A percentile compares a stretch with the other conserved stretches of the same genome.
phyloP scores from a whole-genome alignment of 2,329 filamentous ascomycete genomes.

The Cercospora brassicicola region DNA sequence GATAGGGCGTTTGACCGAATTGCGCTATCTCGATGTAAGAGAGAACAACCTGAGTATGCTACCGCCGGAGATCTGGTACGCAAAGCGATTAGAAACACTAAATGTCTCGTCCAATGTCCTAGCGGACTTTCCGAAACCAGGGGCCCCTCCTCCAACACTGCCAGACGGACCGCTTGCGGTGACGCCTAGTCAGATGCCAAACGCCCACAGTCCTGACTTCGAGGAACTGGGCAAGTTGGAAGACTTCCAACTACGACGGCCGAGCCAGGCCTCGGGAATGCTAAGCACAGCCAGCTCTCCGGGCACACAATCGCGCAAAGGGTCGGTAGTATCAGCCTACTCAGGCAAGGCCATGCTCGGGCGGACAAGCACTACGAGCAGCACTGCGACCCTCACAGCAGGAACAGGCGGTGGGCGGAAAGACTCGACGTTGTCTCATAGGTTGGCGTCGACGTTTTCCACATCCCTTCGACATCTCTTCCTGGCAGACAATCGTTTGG shows the following conservation, averaged over 20 bases:
- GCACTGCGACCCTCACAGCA: conserved; percentile 55
- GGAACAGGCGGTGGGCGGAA: conserved; percentile 67
- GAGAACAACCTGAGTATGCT: conserved; percentile 90
- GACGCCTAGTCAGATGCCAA: conserved; percentile 41
- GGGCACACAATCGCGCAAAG: conserved; percentile 60
- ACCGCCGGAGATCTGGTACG: conserved; percentile 95
- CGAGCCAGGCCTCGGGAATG: conserved; percentile 77
- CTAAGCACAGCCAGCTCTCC: conserved; percentile 59
- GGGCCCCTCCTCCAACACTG: conserved; percentile 57
- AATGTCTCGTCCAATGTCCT: conserved; percentile 96
- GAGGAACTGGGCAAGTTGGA: conserved; percentile 73
- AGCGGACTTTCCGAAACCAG: conserved; percentile 83
- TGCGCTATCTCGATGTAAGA: conserved; percentile 81
- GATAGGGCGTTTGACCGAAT: conserved; percentile 81
- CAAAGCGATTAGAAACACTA: conserved; percentile 81
- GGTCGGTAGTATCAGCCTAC: conserved; percentile 78
- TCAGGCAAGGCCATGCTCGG: conserved; percentile 57
- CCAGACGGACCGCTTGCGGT: conserved; percentile 43
- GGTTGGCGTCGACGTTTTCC: conserved; percentile 82
- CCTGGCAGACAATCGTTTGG: conserved; percentile 88
- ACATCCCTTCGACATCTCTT: conserved; percentile 80
- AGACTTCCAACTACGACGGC: conserved; percentile 65
- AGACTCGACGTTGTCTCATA: conserved; percentile 81
- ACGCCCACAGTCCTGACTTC: conserved; percentile 64
- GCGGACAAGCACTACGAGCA: conserved; percentile 78